A percentile compares a stretch with the other conserved stretches of the same genome.
phyloP scores from a whole-genome alignment of 2,329 filamentous ascomycete genomes.

The Chaetomiaceae sp. region DNA sequence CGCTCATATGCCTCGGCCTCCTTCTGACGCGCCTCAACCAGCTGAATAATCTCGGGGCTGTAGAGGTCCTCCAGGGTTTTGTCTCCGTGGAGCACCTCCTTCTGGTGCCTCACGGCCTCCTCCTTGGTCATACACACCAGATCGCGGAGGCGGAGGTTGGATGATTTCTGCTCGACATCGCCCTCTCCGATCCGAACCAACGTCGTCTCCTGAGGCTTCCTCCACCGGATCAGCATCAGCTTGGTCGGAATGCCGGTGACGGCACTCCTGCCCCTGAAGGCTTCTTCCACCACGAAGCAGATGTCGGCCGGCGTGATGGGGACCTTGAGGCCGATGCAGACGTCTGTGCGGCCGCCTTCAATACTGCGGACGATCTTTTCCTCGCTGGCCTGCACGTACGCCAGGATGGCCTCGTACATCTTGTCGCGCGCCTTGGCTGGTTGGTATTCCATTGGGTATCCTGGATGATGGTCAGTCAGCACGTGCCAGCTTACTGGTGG shows the following conservation, averaged over 20 bases:
- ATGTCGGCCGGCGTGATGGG: constrained; percentile 76
- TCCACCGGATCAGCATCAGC: constrained; percentile 77
- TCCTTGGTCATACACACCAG: constrained; percentile 92
- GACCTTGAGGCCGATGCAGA: constrained; percentile 68
- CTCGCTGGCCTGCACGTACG: constrained; percentile 69
- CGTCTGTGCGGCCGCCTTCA: constrained; percentile 41
- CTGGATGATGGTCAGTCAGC: constrained; percentile 34
- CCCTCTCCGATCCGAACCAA: constrained; percentile 56
- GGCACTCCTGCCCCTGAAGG: constrained; percentile 77
- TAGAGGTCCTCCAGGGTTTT: constrained; percentile 71
- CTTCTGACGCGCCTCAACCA: constrained; percentile 60
- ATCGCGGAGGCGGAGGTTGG: constrained; percentile 63
- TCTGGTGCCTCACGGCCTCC: constrained; percentile 75
- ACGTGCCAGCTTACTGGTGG: too few species aligned
- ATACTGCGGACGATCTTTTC: constrained; percentile 63
- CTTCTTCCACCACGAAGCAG: constrained; percentile 83
- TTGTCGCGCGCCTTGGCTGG: constrained; percentile 80
- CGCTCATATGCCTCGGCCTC: constrained; percentile 62
- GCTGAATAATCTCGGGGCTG: constrained; percentile 58
- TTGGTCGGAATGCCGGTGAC: constrained; percentile 78
- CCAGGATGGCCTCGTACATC: constrained; percentile 82
- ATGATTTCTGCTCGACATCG: constrained; percentile 70
- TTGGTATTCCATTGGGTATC: constrained; percentile 82
- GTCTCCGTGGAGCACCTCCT: constrained; percentile 66
- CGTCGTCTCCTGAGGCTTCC: constrained; percentile 56